Percentiles rank a stretch among this genome's conserved stretches.
phyloP scores from a whole-genome alignment of 1,139 yeast genomes.

The Yamadazyma epiphylla region DNA sequence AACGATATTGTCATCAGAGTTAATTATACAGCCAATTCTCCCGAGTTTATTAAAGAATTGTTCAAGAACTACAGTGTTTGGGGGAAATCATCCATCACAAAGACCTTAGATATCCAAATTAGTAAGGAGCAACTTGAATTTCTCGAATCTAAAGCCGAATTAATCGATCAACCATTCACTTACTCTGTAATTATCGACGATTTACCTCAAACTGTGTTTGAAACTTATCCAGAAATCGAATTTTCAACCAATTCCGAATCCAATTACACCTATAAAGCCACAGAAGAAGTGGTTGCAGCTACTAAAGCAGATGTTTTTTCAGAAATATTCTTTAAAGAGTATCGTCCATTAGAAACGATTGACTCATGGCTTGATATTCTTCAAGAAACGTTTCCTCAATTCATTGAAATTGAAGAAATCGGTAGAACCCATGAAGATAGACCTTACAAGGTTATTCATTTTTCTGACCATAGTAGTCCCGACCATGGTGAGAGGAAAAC shows the following conservation, averaged over 20 bases:
- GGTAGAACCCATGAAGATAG: constrained; percentile 78
- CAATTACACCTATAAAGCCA: constrained; percentile 13
- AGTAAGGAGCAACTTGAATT: constrained; percentile 17
- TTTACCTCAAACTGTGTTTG: constrained; percentile 51
- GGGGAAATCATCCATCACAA: constrained; percentile 23
- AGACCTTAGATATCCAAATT: constrained; percentile 35
- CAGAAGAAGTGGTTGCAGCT: constrained; percentile 17
- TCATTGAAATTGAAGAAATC: constrained; percentile 57
- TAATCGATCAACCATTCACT: constrained; percentile 7
- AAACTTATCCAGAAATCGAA: constrained; percentile 44
- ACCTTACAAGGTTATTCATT: constrained; percentile 61
- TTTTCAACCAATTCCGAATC: neutral
- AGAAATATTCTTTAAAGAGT: constrained; percentile 64
- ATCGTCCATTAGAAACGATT: constrained; percentile 65
- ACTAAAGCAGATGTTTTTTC: constrained; percentile 19
- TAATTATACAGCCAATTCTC: constrained; percentile 13
- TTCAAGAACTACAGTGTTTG: constrained; percentile 20
- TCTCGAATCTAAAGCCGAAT: constrained; percentile 17
- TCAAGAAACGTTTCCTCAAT: constrained; percentile 50
- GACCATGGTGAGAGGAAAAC: constrained; percentile 56
- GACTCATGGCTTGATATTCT: constrained; percentile 68
- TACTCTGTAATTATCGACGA: constrained; percentile 49
- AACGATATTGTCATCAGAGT: constrained; percentile 51
- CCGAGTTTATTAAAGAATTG: constrained; percentile 10
- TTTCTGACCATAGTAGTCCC: constrained; percentile 41